Conservation (phyloP, 345 rosid genomes). For the Garcia nutans region DNA sequence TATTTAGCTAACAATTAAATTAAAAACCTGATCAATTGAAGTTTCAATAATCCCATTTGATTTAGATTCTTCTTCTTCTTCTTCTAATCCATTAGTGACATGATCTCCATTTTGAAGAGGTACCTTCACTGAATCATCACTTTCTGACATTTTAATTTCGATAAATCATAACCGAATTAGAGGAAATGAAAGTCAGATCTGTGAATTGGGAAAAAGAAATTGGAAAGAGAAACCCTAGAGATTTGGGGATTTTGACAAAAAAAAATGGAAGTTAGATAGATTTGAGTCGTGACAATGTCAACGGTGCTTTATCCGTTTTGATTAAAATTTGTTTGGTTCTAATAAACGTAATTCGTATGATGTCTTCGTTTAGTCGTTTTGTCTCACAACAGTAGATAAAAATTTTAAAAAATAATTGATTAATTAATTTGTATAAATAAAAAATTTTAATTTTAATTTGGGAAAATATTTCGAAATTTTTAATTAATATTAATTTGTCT, state of each 20-base stretch:
- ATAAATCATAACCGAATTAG: conserved; percentile 20
- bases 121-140: conserved; percentile 32
- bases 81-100: conserved; percentile 8
- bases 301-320: not conserved
- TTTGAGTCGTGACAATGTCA: not conserved
- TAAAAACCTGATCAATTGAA: conserved; percentile 26
- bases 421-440: no score
- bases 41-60: conserved; percentile 15
- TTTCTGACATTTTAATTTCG: conserved; percentile 43
- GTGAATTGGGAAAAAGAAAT: not conserved
- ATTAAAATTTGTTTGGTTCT: not conserved
- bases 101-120: conserved; percentile 27
- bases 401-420: no score
- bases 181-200: conserved; percentile 29
- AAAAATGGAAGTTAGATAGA: not conserved
- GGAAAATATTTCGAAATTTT: no score
- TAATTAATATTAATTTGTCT: no score
- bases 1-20: not conserved
- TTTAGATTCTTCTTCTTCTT: not conserved
- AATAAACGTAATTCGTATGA: not conserved
- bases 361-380: no score
- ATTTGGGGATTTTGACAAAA: conserved; percentile 14
- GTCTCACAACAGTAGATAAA: no score
- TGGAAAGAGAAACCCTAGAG: conserved; percentile 16
- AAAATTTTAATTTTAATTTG: no score